phyloP scores from a whole-genome alignment of 306 rosid genomes.

The Rosa rugosa region DNA sequence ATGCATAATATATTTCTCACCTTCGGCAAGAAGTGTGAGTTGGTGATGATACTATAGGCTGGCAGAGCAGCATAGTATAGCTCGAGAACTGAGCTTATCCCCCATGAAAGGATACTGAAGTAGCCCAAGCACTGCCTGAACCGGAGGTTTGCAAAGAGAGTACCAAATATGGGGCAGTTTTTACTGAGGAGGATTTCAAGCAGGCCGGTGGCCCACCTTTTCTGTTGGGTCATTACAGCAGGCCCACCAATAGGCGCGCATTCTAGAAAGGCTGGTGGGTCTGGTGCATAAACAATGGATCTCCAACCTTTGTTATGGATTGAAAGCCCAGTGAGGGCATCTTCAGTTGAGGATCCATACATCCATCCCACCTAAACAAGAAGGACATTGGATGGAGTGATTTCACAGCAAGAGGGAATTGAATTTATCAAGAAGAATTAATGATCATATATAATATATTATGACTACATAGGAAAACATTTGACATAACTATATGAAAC shows the following conservation, averaged over 20 bases:
- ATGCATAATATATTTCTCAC: conserved; percentile 24
- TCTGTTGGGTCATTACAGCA: conserved; percentile 46
- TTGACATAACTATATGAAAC: neutral
- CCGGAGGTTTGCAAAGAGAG: conserved; percentile 42
- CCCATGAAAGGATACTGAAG: conserved; percentile 40
- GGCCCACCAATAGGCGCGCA: conserved; percentile 56
- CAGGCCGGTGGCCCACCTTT: conserved; percentile 65
- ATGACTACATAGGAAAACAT: neutral
- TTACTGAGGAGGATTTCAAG: conserved; percentile 51
- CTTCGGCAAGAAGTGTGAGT: conserved; percentile 65
- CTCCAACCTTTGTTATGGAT: conserved; percentile 70
- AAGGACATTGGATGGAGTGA: neutral
- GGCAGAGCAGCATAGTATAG: conserved; percentile 46
- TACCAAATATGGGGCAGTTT: conserved; percentile 43
- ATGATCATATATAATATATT: no score
- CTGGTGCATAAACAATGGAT: conserved; percentile 33
- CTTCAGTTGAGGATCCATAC: conserved; percentile 59
- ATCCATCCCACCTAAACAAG: conserved; percentile 36
- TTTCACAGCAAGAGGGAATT: neutral
- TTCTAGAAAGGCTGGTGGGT: conserved; percentile 56
- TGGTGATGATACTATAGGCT: conserved; percentile 50
- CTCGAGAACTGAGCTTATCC: conserved; percentile 35
- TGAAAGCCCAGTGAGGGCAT: conserved; percentile 45
- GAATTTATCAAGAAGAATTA: neutral
- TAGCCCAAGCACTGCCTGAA: conserved; percentile 47